Evolutionary conservation across 495 filamentous ascomycete genomes (phyloP).

Genomic region (Daldinia childiae): DNA sequence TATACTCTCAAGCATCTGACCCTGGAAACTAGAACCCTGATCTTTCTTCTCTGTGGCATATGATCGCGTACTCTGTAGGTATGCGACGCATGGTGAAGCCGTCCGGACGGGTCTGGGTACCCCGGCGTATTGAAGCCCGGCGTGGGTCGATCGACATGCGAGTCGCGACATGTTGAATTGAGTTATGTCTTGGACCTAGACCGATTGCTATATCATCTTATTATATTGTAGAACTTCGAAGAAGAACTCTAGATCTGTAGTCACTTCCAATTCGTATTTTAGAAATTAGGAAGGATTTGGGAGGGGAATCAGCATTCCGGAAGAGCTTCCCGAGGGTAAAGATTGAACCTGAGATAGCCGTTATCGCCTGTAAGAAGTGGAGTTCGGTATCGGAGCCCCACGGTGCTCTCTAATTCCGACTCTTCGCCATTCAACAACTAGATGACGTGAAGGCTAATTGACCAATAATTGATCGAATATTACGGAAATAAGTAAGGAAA

Average conservation of each 20-base stretch:
- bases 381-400: constrained; percentile 11
- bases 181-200: not conserved
- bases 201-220: constrained; percentile 18
- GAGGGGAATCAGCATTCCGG: not conserved
- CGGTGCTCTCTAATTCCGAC: not conserved
- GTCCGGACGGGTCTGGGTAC: constrained; percentile 21
- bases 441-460: not conserved
- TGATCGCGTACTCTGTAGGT: constrained; percentile 15
- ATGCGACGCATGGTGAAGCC: constrained; percentile 24
- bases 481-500: not conserved
- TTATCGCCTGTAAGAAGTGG: constrained; percentile 13
- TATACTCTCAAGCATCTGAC: constrained; percentile 89
- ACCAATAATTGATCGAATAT: not conserved
- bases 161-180: constrained; percentile 41
- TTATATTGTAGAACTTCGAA: not conserved
- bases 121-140: constrained; percentile 31
- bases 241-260: not conserved
- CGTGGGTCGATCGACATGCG: constrained; percentile 26
- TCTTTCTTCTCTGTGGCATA: constrained; percentile 44
- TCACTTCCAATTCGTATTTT: not conserved
- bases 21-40: constrained; percentile 70
- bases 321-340: not conserved
- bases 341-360: constrained; percentile 2
- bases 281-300: not conserved
- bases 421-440: not conserved